Evolutionary conservation across 176 grass and related monocot genomes (phyloP).

Genomic region (Zizania latifolia): DNA sequence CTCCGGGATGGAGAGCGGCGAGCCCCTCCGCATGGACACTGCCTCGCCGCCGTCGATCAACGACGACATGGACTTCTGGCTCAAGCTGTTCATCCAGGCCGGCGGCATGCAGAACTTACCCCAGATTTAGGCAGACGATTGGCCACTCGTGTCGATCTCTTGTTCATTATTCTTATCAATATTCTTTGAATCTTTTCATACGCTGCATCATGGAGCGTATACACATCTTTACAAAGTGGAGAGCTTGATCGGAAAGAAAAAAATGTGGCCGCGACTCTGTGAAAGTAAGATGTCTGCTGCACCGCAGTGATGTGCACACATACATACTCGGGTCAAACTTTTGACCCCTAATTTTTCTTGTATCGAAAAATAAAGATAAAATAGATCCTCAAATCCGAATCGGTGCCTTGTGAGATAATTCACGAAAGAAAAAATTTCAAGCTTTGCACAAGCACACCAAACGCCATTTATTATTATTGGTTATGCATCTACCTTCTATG

Average conservation of each 20-base stretch:
- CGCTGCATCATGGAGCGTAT: not conserved
- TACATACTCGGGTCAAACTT: not conserved
- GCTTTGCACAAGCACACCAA: not conserved
- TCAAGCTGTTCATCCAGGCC: conserved; percentile 59
- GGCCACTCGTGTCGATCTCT: not conserved
- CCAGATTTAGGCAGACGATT: conserved; percentile 27
- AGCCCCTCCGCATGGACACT: not conserved
- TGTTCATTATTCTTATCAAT: conserved; percentile 4
- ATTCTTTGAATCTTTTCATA: conserved; percentile 39
- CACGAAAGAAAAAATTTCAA: not conserved
- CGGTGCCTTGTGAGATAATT: not conserved
- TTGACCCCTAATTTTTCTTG: not conserved
- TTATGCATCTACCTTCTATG: no score
- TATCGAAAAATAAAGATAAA: not conserved
- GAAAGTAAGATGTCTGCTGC: not conserved
- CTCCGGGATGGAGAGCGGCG: conserved; percentile 1
- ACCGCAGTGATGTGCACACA: not conserved
- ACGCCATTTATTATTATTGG: no score
- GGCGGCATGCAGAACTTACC: conserved; percentile 43
- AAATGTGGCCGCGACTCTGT: not conserved
- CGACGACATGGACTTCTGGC: conserved; percentile 77
- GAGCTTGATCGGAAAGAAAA: not conserved
- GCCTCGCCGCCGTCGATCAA: conserved; percentile 9
- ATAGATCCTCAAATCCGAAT: not conserved
- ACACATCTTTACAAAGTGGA: conserved; percentile 10